Percentiles rank a stretch among this genome's conserved stretches.
phyloP scores from a whole-genome alignment of 805 yeast genomes.

The Kuraishia cidri region DNA sequence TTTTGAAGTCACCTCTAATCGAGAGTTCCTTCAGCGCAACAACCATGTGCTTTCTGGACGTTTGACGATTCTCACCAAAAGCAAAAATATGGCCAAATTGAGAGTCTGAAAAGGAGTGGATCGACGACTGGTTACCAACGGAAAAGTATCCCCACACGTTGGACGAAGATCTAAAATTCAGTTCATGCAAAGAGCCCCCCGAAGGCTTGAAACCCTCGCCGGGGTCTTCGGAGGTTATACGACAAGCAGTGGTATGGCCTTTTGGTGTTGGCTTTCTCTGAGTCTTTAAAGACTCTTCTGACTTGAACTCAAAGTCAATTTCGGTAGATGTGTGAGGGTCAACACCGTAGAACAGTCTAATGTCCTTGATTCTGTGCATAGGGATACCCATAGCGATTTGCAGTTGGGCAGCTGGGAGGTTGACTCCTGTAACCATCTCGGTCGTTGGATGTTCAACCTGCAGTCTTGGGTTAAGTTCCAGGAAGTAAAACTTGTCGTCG shows the following conservation, averaged over 20 bases:
- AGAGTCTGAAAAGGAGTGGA: conserved; percentile 96
- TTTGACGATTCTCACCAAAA: conserved; percentile 97
- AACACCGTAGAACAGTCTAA: conserved; percentile 87
- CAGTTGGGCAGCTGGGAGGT: conserved; percentile 95
- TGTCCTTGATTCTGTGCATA: conserved; percentile 88
- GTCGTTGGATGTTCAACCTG: conserved; percentile 99
- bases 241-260: conserved; percentile 98
- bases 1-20: conserved; percentile 97
- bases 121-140: conserved; percentile 92
- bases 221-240: conserved; percentile 98
- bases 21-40: conserved; percentile 95
- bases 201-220: conserved; percentile 99
- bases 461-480: conserved; percentile 95
- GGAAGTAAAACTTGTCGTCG: conserved; percentile 91
- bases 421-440: conserved; percentile 98
- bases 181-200: conserved; percentile 92
- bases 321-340: conserved; percentile 90
- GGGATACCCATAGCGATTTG: conserved; percentile 99
- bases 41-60: conserved; percentile 97
- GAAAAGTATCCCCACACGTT: conserved; percentile 99
- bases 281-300: conserved; percentile 58
- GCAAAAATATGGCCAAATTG: conserved; percentile 99
- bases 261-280: conserved; percentile 94
- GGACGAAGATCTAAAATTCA: conserved; percentile 93
- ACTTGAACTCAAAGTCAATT: conserved; percentile 83